These are phyloP conservation scores for Corymbia calophylla DNA, from an alignment of 441 rosid species.

Conservation along the genomic window DNA sequence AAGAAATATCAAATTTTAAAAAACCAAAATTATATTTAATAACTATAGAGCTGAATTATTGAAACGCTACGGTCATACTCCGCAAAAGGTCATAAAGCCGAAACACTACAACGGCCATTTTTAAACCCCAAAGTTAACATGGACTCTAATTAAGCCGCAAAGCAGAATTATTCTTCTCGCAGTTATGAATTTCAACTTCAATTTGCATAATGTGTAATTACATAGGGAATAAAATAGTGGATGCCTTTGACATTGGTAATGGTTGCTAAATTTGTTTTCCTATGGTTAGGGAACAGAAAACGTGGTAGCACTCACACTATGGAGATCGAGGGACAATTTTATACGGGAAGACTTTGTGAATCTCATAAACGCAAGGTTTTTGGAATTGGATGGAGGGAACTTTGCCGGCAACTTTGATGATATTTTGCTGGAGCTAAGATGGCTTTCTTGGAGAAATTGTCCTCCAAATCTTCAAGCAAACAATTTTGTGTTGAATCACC, in stretches of 20 bases:
- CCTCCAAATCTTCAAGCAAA: neutral
- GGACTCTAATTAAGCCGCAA: neutral
- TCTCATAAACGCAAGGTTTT: neutral
- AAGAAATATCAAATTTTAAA: no score
- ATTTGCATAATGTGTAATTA: neutral
- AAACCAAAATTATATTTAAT: no score
- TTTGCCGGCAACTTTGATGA: neutral
- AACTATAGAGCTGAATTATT: no score
- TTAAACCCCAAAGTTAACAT: no score
- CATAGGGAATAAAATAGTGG: neutral
- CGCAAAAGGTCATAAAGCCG: no score
- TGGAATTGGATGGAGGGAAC: neutral
- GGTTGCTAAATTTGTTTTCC: neutral
- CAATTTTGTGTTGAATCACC: neutral
- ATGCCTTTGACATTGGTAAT: neutral
- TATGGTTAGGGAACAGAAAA: neutral
- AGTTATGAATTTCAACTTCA: neutral
- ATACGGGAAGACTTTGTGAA: neutral
- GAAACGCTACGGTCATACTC: no score
- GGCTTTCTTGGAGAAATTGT: neutral
- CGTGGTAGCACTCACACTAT: neutral
- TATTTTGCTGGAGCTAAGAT: neutral
- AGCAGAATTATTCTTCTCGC: rapidly evolving
- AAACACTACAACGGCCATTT: no score
- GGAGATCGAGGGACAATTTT: neutral